Conservation (phyloP, 305 asterid genomes). For the Fraxinus nigra region DNA sequence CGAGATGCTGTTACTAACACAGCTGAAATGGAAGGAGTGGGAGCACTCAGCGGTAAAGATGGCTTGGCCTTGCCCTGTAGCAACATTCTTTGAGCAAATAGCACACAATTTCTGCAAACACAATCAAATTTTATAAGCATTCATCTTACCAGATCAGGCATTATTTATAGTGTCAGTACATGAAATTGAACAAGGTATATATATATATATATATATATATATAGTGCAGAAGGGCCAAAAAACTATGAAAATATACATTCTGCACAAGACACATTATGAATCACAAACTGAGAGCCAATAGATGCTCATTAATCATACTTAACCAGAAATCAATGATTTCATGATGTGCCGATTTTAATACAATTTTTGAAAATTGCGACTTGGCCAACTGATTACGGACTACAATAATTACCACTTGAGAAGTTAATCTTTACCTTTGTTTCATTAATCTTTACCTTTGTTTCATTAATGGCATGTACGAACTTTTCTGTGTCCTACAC, state of each 20-base stretch:
- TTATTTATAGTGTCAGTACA: background rate
- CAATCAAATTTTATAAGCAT: background rate
- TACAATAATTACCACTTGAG: background rate
- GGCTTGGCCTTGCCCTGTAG: slow-evolving; percentile 31
- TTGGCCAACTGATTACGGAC: background rate
- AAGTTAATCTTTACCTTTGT: background rate
- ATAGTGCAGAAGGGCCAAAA: background rate
- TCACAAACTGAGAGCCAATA: background rate
- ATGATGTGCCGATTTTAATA: background rate
- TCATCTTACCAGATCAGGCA: background rate
- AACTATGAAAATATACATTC: background rate
- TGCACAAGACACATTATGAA: background rate
- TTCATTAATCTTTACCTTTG: background rate
- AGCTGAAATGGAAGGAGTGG: slow-evolving; percentile 39
- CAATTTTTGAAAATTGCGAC: background rate
- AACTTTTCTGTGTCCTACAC: background rate
- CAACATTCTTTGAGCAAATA: slow-evolving; percentile 26
- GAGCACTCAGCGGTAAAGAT: slow-evolving; percentile 42
- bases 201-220: background rate
- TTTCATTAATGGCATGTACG: background rate
- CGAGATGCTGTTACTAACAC: slow-evolving; percentile 14
- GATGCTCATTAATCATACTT: background rate
- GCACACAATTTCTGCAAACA: slow-evolving; percentile 27
- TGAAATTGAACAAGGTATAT: background rate
- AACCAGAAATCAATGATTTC: background rate